Evolutionary conservation across 2,329 filamentous ascomycete genomes (phyloP).

Genomic region (Penicillium sp.): DNA sequence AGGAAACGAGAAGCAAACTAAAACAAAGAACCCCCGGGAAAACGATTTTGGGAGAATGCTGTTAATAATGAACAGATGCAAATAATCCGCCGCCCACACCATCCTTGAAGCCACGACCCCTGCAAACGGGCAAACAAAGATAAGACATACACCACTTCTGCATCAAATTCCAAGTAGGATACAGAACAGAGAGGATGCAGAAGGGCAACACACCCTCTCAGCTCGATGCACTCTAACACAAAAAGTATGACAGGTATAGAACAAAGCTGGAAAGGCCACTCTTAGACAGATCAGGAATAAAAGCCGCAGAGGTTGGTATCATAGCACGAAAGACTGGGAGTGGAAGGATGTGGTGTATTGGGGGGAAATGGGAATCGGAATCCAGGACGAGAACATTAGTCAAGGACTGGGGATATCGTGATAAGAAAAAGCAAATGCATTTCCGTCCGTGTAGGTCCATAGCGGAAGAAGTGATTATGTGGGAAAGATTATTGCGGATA

Average conservation of each 20-base stretch:
- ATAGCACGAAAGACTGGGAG: conserved; percentile 30
- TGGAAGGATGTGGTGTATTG: not conserved
- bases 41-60: conserved; percentile 21
- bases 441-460: conserved; percentile 15
- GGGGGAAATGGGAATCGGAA: conserved; percentile 13
- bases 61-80: conserved; percentile 9
- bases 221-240: conserved; percentile 24
- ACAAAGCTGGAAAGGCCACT: conserved; percentile 28
- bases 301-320: conserved; percentile 37
- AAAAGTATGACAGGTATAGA: conserved; percentile 18
- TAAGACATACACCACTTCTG: conserved; percentile 4
- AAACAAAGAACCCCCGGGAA: conserved; percentile 16
- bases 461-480: conserved; percentile 19
- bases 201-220: conserved; percentile 10
- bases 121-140: conserved; percentile 8
- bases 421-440: conserved; percentile 28
- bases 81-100: conserved; percentile 14
- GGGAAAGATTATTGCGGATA: conserved; percentile 37
- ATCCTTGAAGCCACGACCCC: conserved; percentile 13
- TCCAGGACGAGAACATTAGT: conserved; percentile 35
- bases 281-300: conserved; percentile 29
- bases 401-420: conserved; percentile 33
- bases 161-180: conserved; percentile 13
- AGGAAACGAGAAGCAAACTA: conserved; percentile 22
- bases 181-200: conserved; percentile 8